Conservation (phyloP, 2,329 filamentous ascomycete genomes). For the Tolypocladium album region DNA sequence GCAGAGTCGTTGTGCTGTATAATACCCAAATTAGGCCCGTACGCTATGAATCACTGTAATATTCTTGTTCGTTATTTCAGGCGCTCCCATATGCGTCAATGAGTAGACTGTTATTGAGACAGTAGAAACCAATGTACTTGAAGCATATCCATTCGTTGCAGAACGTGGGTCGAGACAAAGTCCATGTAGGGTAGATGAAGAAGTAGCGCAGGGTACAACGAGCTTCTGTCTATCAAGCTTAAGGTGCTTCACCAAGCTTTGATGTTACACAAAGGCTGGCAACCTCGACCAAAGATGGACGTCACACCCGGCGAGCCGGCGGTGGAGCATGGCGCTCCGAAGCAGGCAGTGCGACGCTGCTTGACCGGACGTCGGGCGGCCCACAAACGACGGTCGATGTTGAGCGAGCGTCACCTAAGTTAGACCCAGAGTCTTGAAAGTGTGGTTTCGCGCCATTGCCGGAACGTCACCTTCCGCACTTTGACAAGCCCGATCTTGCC, state of each 20-base stretch:
- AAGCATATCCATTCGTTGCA: neutral
- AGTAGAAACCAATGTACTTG: neutral
- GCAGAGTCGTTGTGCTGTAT: neutral
- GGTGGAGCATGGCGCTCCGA: neutral
- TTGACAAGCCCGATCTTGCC: neutral
- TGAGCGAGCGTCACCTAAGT: no score
- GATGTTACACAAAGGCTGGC: neutral
- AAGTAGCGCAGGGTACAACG: neutral
- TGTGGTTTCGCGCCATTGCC: neutral
- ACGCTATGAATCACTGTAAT: neutral
- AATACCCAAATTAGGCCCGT: neutral
- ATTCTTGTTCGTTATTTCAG: neutral
- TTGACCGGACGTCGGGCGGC: neutral
- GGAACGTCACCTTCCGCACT: neutral
- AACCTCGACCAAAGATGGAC: neutral
- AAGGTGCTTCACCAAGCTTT: neutral
- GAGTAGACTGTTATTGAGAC: neutral
- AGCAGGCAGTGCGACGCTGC: neutral
- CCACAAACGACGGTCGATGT: neutral
- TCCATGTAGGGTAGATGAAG: neutral
- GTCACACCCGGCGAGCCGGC: neutral
- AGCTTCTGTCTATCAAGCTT: neutral
- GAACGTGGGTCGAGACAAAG: neutral
- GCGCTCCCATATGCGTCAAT: neutral
- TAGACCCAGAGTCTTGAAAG: neutral